Base-by-base conservation (phyloP, 2,329 filamentous ascomycete species). In the Lomentospora prolificans region DNA sequence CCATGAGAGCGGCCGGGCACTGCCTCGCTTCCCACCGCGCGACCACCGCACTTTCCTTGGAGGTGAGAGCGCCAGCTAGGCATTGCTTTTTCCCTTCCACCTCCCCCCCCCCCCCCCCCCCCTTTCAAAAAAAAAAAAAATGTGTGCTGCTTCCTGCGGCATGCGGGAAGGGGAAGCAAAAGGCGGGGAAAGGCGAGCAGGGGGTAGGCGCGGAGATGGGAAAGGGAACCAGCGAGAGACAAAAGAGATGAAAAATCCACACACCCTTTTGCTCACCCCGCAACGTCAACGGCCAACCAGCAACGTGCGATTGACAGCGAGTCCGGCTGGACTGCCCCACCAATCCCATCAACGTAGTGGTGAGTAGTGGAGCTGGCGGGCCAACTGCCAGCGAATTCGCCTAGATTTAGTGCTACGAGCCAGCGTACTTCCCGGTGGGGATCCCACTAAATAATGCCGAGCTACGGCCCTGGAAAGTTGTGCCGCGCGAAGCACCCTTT, bases 161-260 rank as follows among this genome's bases (percentile, higher is more conserved):
- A 48, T 48, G 44, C 44, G 22, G 44, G 44, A 48, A 48, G 24
- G 41, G 44, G 44, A 48, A 48, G 44, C 10, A 48, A 48, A 48
- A 48, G 44, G 44, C 44, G 44, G 44, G 44, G 44, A 48, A 48
- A 48, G 22, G 22, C 22, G 44, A 48, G 44, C 44, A 22, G 22
- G 44, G 36, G 44, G 17, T 19, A 48, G 17, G 19, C 6, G 17
- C 14, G 17, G 44, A 48, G 44, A 10, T 12, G 17, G 22, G 17
- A 19, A 22, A 48, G 44, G 22, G 4, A 22, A 48, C 10, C 17
- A 22, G 22, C 10, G 12, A 33, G 30, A 33, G 12, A 33, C 7
- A 33, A 33, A 33, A 33, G 30, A 33, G 12, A 33, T 33, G 30
- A 12, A 33, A 33, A 48, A 48, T 48, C 36, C 36, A 41, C 22